Conservation (phyloP, 805 yeast genomes). For the Groenewaldozyma salmanticensis region DNA sequence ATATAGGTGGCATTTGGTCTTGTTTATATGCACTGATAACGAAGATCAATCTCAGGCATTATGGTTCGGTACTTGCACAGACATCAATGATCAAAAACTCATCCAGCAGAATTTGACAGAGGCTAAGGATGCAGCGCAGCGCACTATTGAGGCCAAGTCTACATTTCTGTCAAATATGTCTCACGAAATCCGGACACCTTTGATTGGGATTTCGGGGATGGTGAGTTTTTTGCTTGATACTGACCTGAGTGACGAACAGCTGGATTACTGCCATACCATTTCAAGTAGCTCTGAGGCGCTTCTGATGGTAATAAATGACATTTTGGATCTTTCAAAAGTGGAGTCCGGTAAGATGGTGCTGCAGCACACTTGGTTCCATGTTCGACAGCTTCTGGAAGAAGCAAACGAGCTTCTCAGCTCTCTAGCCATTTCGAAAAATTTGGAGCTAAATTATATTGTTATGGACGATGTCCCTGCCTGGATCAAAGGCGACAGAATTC, state of each 20-base stretch:
- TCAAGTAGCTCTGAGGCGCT: constrained; percentile 27
- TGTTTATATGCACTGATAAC: constrained; percentile 19
- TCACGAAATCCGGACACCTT: constrained; percentile 29
- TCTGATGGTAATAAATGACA: constrained; percentile 28
- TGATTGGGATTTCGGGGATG: constrained; percentile 30
- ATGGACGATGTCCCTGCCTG: constrained; percentile 24
- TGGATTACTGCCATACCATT: constrained; percentile 28
- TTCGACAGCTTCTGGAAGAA: constrained; percentile 26
- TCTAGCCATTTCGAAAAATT: constrained; percentile 25
- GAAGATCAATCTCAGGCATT: constrained; percentile 9
- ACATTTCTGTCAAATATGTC: constrained; percentile 29
- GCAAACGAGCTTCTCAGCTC: constrained; percentile 26
- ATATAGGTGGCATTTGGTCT: constrained; percentile 26
- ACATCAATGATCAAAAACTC: constrained; percentile 26
- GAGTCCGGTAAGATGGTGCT: constrained; percentile 29
- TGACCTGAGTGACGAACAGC: constrained; percentile 24
- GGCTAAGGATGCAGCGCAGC: constrained; percentile 28
- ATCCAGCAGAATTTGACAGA: constrained; percentile 26
- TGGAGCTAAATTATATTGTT: constrained; percentile 26
- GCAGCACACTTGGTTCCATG: constrained; percentile 23
- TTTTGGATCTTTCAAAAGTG: constrained; percentile 27
- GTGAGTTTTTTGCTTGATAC: constrained; percentile 28
- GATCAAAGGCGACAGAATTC: constrained; percentile 28
- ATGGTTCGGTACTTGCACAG: constrained; percentile 29
- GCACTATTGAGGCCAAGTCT: constrained; percentile 29